These are phyloP conservation scores for Elsinoe batatas DNA, from an alignment of 2,329 filamentous ascomycete species.

Conservation along the genomic window DNA sequence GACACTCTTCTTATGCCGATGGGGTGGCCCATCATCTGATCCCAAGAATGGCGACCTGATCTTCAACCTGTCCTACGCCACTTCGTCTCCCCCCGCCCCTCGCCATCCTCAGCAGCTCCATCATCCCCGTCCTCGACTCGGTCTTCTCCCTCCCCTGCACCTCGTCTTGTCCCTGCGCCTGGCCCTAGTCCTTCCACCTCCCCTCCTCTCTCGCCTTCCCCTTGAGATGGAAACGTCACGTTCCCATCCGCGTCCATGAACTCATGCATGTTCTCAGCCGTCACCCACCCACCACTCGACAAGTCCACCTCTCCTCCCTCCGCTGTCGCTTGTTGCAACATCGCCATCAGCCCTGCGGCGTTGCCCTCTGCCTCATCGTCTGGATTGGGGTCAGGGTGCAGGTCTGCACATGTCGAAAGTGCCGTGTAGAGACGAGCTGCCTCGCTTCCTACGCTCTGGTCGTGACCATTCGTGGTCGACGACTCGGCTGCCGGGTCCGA, in stretches of 20 bases:
- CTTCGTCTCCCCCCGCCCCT: conserved; percentile 36
- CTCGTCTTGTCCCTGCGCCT: conserved; percentile 25
- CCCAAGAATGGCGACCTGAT: neutral
- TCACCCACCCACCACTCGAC: conserved; percentile 75
- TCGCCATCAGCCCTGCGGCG: conserved; percentile 30
- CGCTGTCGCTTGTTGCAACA: neutral
- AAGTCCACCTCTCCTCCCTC: conserved; percentile 38
- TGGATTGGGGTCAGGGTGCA: conserved; percentile 60
- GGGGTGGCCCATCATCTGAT: neutral
- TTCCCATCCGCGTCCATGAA: conserved; percentile 76
- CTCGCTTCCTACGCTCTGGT: conserved; percentile 31
- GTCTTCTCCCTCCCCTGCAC: conserved; percentile 31
- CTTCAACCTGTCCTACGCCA: conserved; percentile 43
- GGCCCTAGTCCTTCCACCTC: conserved; percentile 17
- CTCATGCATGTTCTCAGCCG: conserved; percentile 78
- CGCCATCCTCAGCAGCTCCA: conserved; percentile 20
- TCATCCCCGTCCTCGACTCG: conserved; percentile 32
- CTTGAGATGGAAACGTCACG: conserved; percentile 53
- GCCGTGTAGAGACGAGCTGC: conserved; percentile 50
- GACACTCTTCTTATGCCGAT: neutral
- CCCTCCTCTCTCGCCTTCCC: conserved; percentile 24
- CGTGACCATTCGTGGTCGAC: conserved; percentile 17
- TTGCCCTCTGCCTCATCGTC: conserved; percentile 47
- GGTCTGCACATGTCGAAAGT: conserved; percentile 63
- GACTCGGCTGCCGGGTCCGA: conserved; percentile 17